Evolutionary conservation across 352 stramenopile genomes (phyloP).

Genomic region (Phytophthora nicotianae): DNA sequence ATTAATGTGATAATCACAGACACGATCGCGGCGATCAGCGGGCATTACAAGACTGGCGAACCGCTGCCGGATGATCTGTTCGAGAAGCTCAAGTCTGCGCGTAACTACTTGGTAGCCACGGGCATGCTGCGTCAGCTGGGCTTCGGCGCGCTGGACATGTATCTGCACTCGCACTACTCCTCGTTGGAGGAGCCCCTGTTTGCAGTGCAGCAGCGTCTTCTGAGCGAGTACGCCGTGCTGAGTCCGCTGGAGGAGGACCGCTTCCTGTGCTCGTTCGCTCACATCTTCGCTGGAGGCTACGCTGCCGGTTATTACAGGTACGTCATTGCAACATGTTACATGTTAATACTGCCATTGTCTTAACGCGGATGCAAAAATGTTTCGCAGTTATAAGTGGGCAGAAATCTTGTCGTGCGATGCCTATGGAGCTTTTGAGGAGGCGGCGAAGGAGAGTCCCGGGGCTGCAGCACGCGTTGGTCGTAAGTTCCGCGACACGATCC

Average conservation of each 20-base stretch:
- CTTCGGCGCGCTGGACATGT: constrained; percentile 93
- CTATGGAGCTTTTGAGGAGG: constrained; percentile 98
- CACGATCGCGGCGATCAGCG: constrained; percentile 82
- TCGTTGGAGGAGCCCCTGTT: constrained; percentile 88
- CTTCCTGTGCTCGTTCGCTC: constrained; percentile 98
- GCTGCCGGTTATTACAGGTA: constrained; percentile 97
- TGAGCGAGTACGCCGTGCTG: constrained; percentile 85
- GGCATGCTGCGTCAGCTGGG: constrained; percentile 95
- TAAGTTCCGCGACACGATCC: constrained; percentile 94
- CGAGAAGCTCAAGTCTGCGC: constrained; percentile 95
- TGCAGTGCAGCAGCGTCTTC: constrained; percentile 92
- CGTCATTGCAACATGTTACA: background rate
- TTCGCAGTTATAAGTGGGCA: constrained; percentile 93
- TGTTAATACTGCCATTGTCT: background rate
- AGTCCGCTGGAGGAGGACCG: constrained; percentile 93
- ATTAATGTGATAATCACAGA: constrained; percentile 49
- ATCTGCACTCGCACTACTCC: constrained; percentile 78
- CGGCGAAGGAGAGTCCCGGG: constrained; percentile 53
- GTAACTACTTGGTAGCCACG: constrained; percentile 96
- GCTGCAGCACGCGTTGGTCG: constrained; percentile 84
- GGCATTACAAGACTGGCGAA: constrained; percentile 88
- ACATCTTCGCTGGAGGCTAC: constrained; percentile 99
- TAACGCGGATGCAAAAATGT: constrained; percentile 6
- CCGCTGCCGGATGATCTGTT: constrained; percentile 94
- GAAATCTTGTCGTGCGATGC: constrained; percentile 98